Evolutionary conservation across 2,329 filamentous ascomycete genomes (phyloP), one percentile per base, ranked within the genome.

Genomic region (Colletotrichum costaricense): DNA sequence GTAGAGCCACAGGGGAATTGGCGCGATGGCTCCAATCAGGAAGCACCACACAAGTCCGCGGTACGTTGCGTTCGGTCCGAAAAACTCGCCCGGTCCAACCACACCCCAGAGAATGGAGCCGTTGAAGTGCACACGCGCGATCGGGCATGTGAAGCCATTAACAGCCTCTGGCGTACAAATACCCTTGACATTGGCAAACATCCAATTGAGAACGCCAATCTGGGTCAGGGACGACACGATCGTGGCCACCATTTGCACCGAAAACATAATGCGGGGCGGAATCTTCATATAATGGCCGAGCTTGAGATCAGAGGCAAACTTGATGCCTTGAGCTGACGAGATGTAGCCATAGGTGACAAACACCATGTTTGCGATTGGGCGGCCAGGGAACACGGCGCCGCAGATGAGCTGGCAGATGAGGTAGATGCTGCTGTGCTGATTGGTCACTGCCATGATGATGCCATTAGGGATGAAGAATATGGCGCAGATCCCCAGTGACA

Each of bases 261-360:
- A 86, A 83, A 95, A 95, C 59, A 95, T 87, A 62, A 93, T 91
- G n/a, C 92, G 89, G 0, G 93, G 94, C 1, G 94, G 94, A 16
- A 96, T 94, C 82, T 95, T 95, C 93, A 95, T 95, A 82, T 96
- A 95, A 79, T 95, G 93, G 14, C 93, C 95, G 0, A 97, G 89
- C 82, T 97, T 97, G 63, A 97, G 88, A 80, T 97, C 95, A 2
- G 93, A 92, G 1, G 94, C 93, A 80, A 97, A 97, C 80, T 97
- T 97, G 81, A 97, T 93, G 33, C 95, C 95, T 83, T 97, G 95
- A 0, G 94, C 93, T 0, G 93, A 95, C 5, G 93, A 95, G 79
- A 97, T 97, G 82, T 97, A 97, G 74, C 94, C 94, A 80, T 97
- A 97, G 0, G 94, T 97, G 60, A 96, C 94, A 78, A 97, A 97